Conservation (phyloP, 78 protist species). For the Isochrysis galbana region DNA sequence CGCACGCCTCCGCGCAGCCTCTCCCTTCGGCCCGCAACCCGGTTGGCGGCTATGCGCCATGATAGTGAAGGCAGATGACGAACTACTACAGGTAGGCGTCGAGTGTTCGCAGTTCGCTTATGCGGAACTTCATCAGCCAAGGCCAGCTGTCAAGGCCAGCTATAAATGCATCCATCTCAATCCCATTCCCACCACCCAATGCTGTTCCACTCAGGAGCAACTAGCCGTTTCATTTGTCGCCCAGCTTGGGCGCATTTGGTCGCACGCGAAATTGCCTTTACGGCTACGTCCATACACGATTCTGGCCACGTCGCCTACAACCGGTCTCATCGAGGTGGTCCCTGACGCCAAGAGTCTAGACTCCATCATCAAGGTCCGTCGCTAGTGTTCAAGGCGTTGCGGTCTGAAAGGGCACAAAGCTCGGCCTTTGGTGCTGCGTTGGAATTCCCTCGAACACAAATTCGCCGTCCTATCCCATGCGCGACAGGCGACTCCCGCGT, state of each 20-base stretch:
- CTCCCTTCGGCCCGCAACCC: not conserved
- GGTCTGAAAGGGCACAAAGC: too few relatives aligned
- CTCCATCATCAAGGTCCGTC: slow-evolving; percentile 64
- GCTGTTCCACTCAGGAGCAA: not conserved
- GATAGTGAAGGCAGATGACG: not conserved
- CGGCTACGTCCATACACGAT: slow-evolving; percentile 60
- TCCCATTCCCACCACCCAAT: too few relatives aligned
- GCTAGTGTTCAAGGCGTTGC: not conserved
- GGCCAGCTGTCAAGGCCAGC: not conserved
- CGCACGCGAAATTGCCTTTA: not conserved
- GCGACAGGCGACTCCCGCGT: slow-evolving; percentile 46
- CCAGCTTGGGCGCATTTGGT: not conserved
- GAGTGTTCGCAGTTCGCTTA: too few relatives aligned
- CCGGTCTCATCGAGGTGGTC: slow-evolving; percentile 78
- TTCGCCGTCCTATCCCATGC: too few relatives aligned
- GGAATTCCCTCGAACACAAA: too few relatives aligned
- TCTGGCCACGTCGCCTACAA: slow-evolving; percentile 69
- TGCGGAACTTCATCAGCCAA: not conserved
- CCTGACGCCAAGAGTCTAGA: slow-evolving; percentile 80
- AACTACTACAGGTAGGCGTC: not conserved
- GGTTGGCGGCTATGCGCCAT: not conserved
- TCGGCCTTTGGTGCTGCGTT: too few relatives aligned
- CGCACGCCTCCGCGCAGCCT: not conserved
- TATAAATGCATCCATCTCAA: too few relatives aligned
- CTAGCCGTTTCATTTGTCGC: not conserved